phyloP scores from a whole-genome alignment of 78 protist genomes.

The Chrysochromulina parva region DNA sequence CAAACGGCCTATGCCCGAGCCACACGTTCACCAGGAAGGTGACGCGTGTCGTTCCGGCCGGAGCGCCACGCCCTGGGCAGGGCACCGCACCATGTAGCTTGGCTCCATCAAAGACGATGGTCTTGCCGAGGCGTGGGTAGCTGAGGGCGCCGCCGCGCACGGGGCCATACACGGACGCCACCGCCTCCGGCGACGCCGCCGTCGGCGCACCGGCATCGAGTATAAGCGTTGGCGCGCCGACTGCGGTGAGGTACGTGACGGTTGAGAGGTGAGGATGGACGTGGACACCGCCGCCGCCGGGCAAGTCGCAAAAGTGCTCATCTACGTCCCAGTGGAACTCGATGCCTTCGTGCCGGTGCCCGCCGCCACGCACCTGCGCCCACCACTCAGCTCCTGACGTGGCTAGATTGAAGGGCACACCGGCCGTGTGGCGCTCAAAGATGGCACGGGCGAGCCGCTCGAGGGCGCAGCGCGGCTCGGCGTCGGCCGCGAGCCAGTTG shows the following conservation, averaged over 20 bases:
- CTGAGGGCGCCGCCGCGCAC: background rate
- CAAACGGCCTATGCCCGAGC: background rate
- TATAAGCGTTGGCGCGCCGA: background rate
- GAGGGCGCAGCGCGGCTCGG: background rate
- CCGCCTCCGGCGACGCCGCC: background rate
- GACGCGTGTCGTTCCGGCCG: background rate
- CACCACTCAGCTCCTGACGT: background rate
- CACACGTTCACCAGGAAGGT: background rate
- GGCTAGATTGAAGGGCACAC: background rate
- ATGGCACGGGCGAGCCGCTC: background rate
- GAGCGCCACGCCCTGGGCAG: background rate
- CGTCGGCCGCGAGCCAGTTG: background rate
- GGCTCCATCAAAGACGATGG: background rate
- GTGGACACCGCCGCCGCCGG: too few species aligned
- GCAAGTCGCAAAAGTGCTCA: background rate
- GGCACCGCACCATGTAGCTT: background rate
- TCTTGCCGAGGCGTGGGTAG: background rate
- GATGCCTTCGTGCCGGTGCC: background rate
- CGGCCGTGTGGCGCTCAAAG: background rate
- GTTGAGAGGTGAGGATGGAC: background rate
- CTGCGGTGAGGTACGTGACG: background rate
- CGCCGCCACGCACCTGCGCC: background rate
- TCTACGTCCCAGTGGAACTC: conserved; percentile 5
- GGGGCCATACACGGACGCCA: background rate
- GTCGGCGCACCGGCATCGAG: background rate